phyloP scores from a whole-genome alignment of 768 basidiomycete species.

The Daedaleopsis sinensis region DNA sequence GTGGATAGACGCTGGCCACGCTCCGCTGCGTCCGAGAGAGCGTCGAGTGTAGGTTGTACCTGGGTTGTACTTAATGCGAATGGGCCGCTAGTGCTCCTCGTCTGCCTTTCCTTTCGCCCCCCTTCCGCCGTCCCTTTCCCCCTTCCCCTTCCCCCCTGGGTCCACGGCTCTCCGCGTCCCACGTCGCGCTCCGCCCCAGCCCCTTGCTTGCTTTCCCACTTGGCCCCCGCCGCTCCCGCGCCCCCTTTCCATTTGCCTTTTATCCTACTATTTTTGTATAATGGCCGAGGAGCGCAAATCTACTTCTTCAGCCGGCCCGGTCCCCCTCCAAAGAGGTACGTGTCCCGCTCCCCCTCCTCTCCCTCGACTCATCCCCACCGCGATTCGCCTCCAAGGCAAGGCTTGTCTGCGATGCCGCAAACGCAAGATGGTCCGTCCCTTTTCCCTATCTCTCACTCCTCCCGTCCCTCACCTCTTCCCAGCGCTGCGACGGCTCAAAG shows the following conservation, averaged over 20 bases:
- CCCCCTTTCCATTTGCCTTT: conserved; percentile 24
- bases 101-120: conserved; percentile 19
- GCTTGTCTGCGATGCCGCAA: conserved; percentile 58
- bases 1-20: conserved; percentile 23
- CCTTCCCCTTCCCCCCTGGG: neutral
- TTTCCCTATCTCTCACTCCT: neutral
- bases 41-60: neutral
- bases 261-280: conserved; percentile 32
- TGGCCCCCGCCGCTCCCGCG: conserved; percentile 26
- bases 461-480: neutral
- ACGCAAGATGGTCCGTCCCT: conserved; percentile 49
- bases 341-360: neutral
- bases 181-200: conserved; percentile 10
- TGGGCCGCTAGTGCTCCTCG: conserved; percentile 21
- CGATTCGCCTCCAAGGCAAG: conserved; percentile 41
- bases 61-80: conserved; percentile 18
- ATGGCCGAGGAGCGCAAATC: conserved; percentile 34
- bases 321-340: conserved; percentile 32
- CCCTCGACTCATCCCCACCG: conserved; percentile 1
- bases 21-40: conserved; percentile 27
- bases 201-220: conserved; percentile 10
- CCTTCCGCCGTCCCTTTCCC: conserved; percentile 3
- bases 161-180: conserved; percentile 6
- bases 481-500: conserved; percentile 80
- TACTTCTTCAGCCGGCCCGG: conserved; percentile 26